These are phyloP conservation scores for Gaeumannomyces tritici DNA, from an alignment of 2,329 filamentous ascomycete species.

Conservation along the genomic window DNA sequence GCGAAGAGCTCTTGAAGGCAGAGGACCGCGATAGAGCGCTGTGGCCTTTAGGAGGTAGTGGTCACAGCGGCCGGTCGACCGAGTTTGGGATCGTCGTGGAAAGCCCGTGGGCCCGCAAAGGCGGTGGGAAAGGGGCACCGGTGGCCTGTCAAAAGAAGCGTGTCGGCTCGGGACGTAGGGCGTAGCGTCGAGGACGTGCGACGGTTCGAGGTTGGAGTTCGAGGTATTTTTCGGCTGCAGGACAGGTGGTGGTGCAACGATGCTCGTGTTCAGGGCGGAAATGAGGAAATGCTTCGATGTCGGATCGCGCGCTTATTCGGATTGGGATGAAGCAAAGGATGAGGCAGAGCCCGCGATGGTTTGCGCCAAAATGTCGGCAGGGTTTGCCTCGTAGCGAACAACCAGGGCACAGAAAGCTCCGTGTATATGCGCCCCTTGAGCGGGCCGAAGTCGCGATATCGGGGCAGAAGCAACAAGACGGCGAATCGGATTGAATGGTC, in stretches of 20 bases:
- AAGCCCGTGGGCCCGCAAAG: not conserved
- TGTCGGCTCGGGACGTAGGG: not conserved
- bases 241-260: too few species aligned
- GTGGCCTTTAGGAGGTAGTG: not conserved
- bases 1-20: not conserved
- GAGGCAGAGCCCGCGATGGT: too few species aligned
- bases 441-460: not conserved
- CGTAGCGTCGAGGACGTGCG: not conserved
- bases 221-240: not conserved
- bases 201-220: too few species aligned
- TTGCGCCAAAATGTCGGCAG: too few species aligned
- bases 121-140: not conserved
- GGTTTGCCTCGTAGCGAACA: too few species aligned
- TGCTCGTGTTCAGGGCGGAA: too few species aligned
- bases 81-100: not conserved
- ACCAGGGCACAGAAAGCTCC: too few species aligned
- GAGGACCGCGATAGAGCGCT: not conserved
- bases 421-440: not conserved
- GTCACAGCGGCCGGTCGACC: too few species aligned
- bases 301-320: too few species aligned
- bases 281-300: too few species aligned
- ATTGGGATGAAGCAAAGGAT: too few species aligned
- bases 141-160: not conserved
- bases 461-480: too few species aligned
- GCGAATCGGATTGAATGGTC: not conserved